Percentiles rank a stretch among this genome's conserved stretches.
Evolutionary conservation across 768 basidiomycete genomes (phyloP).

Genomic region (Boletus patriciae): DNA sequence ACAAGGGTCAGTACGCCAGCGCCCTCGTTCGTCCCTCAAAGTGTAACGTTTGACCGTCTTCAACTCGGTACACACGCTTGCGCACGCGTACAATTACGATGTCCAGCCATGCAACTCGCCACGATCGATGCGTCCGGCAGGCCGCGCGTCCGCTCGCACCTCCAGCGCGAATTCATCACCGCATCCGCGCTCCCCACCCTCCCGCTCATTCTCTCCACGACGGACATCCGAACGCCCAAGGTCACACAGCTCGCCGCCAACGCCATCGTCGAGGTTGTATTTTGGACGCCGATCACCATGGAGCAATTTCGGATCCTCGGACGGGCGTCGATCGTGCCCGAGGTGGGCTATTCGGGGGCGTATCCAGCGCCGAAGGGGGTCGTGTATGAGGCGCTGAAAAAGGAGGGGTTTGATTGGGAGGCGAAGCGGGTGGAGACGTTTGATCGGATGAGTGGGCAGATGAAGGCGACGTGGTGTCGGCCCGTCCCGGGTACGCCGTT

Average conservation of each 20-base stretch:
- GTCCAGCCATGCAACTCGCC: constrained; percentile 55
- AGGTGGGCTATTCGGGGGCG: constrained; percentile 37
- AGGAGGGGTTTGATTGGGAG: constrained; percentile 58
- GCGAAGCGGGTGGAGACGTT: constrained; percentile 59
- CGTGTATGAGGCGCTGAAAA: constrained; percentile 34
- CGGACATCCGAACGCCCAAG: constrained; percentile 75
- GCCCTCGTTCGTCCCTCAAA: background rate
- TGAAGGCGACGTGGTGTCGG: constrained; percentile 73
- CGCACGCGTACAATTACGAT: background rate
- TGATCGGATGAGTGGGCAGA: constrained; percentile 52
- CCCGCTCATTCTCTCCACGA: constrained; percentile 65
- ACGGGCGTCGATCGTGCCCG: constrained; percentile 53
- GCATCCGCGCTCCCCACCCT: constrained; percentile 42
- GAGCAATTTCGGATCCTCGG: constrained; percentile 78
- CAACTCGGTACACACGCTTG: background rate
- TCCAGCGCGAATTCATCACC: constrained; percentile 60
- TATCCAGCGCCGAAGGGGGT: constrained; percentile 22
- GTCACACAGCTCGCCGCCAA: constrained; percentile 33
- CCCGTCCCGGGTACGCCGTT: constrained; percentile 63
- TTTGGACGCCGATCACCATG: constrained; percentile 67
- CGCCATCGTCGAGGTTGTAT: constrained; percentile 54
- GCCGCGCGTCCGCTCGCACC: constrained; percentile 65
- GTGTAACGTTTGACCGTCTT: background rate
- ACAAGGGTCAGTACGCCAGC: constrained; percentile 28
- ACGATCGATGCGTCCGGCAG: constrained; percentile 28